Evolutionary conservation across 2,329 filamentous ascomycete species (phyloP), one percentile per base, ranked within the genome.

Genomic region (Pseudogymnoascus sp.): DNA sequence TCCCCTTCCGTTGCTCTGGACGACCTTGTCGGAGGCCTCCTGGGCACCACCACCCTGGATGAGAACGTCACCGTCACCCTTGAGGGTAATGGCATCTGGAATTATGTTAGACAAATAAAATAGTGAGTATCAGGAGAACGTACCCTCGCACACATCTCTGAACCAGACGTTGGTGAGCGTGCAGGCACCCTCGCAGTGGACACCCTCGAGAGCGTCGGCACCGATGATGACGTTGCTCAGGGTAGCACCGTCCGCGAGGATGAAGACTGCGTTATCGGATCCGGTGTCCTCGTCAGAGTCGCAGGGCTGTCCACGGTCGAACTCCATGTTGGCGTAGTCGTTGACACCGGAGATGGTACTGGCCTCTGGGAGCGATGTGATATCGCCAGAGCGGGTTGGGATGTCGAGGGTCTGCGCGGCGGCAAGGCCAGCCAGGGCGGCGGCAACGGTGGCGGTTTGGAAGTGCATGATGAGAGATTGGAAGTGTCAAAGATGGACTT

Each of bases 211-310:
- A 65, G 81, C 75, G 64, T 79, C 76, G n/a, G 74, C 74, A 21
- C 81, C 80, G 61, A 82, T 82, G 69, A 83, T 81, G 70, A 80
- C 80, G 68, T 82, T 82, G 66, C 76, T 78, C 29, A 83, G 72
- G 26, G 76, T 80, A 31, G 77, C 81, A 31, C 81, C 81, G 61
- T 77, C 73, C 70, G 78, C 74, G 61, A 84, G 74, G 65, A 80
- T 74, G 76, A 83, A 83, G 70, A 83, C 80, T 53, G 81, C 78
- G 61, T 78, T 64, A 4, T 16, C 29, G 24, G 56, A 64, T 65
- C 67, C 67, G 19, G 66, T 68, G 31, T 69, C 68, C 6, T 42
- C 62, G 19, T 68, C 67, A 10, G 63, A 63, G 64, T 68, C 50
- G 56, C 68, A 69, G 31, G 64, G 44, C n/a, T 42, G 64, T 66